Base-by-base conservation (phyloP, 2,329 filamentous ascomycete species). In the Fusarium torulosum region DNA sequence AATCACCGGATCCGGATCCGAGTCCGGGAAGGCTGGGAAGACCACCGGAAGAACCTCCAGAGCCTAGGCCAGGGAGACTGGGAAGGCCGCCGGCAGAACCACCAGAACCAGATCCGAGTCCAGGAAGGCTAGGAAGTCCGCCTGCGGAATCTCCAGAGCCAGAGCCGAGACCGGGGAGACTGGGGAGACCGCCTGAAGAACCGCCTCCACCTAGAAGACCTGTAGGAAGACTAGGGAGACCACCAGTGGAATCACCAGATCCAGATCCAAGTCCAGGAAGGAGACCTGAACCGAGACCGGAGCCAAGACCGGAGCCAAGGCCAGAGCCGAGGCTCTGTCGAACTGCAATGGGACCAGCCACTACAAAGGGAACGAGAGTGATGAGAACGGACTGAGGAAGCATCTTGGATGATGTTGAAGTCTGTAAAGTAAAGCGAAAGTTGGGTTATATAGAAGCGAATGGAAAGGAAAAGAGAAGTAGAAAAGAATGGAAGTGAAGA, bases 321-420 rank as follows among this genome's bases (percentile, higher is more conserved):
- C 25, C 29, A 33, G 29, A 33, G 29, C 29, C 29, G 29, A 33
- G 29, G 6, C 29, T 33, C 44, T 61, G 65, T 40, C 68, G 61
- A 37, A 21, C 46, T 25, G 55, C 59, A 40, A 73, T 57, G 59
- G 72, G 71, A 40, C 67, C 60, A 38, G 72, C 72, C 56, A 67
- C 51, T 38, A 59, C 71, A 25, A 74, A 55, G 25, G 72, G 66
- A 49, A 64, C 55, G 6, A 74, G 66, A 51, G 66, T 59, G 44
- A 74, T 37, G 51, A 74, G 61, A 45, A 74, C 37, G 43, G 65
- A 47, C 21, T 60, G 62, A 35, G 68, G 67, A 51, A 67, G 63
- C 70, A 74, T 73, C 29, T 42, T 68, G 50, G 46, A 61, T 20
- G 15, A 9, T 15, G 43, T 25, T 55, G 17, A 44, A 61, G 41